Evolutionary conservation across 306 rosid species (phyloP), one percentile per base, ranked within the genome.

Genomic region (Lotus japonicus): DNA sequence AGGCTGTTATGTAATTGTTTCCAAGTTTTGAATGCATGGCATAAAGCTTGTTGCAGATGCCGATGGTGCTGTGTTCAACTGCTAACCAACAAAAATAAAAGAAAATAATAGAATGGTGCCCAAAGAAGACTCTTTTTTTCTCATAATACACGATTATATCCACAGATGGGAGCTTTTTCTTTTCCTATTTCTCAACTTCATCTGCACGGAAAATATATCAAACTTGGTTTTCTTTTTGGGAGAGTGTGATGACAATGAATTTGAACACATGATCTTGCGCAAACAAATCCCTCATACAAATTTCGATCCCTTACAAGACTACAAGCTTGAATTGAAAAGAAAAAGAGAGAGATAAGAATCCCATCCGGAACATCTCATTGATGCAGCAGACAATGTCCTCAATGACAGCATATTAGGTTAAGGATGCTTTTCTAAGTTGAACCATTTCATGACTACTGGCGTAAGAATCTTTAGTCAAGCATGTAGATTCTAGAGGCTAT

Each of bases 401-500:
- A 12, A 58, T 58, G 65, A 49, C 44, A 36, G 14, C 38, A 70
- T 23, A 45, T 26, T 16, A 14, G 12, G 45, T 50, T 58, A 48
- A 16, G 53, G 65, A 71, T 65, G 46, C 26, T 71, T 50, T 46
- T 38, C 12, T 8, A 9, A 8, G 41, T 55, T 35, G 48, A 58
- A 53, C 50, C 64, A 21, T 71, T 53, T 51, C 60, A 43, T 9
- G 31, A n/a, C 56, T 50, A 36, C 46, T 33, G 28, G 15, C 59
- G 5, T 16, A 46, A 43, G 23, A 18, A 41, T 14, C 21, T 73
- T 61, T 58, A 84, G 57, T 84, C 83, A 43, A 89, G 88, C 83
- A 87, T 77, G 73, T 92, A 89, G 65, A 89, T 87, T 79, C 92
- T 84, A 35, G 96, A 92, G 41, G 96, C 96, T 53, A 92, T 72